Evolutionary conservation across 2,329 filamentous ascomycete species (phyloP), one percentile per base, ranked within the genome.

Genomic region (Sporothrix phasma): DNA sequence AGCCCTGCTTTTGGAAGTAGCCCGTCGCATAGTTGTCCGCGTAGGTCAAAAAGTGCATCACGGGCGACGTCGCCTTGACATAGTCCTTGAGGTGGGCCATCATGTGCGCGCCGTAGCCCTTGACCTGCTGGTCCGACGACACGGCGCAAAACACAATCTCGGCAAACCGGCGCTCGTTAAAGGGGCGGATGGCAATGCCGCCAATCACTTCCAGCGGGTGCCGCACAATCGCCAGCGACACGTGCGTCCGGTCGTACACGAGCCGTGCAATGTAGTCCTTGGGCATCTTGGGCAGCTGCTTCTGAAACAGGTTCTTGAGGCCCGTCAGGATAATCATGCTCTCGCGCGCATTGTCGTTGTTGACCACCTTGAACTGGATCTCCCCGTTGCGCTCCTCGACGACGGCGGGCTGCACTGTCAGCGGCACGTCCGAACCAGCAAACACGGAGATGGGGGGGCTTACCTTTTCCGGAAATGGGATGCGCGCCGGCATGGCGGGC

Each of bases 111-210:
- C 94, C 94, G 73, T 99, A 99, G 41, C 94, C 94, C 76, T 97
- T 99, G 70, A 99, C 94, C 76, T 99, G 94, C 75, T 99, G 94
- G 73, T 97, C 94, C 0, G 91, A 96, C 63, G 90, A 95, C 70
- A 99, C 96, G 69, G 94, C 94, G 74, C 94, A 99, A 73, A 99
- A 99, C 65, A 99, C 94, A 70, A 99, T 99, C 77, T 99, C 94
- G 68, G 94, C 94, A 72, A 99, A 99, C 70, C 89, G 85, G 63
- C 93, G 89, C 64, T 88, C 88, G 72, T 92, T 90, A 77, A 99
- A 99, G 0, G 92, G 92, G 10, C 93, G 87, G 76, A 96, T 97
- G 22, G 94, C 97, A 72, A 99, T 97, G 65, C 94, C 94, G 67
- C 92, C 93, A 53, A 96, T 89, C n/a, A 96, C 92, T 72, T 97